Conservation (phyloP, 345 rosid species). For the Mangifera indica region DNA sequence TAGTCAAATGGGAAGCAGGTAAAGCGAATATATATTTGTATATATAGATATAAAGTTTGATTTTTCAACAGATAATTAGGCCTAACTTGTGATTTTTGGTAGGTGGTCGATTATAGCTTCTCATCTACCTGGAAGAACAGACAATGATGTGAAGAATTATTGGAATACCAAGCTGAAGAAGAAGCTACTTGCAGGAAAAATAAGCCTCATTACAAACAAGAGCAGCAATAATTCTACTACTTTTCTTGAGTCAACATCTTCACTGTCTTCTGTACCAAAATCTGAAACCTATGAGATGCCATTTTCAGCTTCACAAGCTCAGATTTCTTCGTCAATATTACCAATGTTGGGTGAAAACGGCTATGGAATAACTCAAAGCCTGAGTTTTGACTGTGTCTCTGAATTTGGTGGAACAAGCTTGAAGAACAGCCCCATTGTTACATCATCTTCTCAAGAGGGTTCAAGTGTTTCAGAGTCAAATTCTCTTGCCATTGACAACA, state of each 20-base stretch:
- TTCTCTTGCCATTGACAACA: constrained; percentile 26
- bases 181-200: constrained; percentile 38
- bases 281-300: constrained; percentile 8
- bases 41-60: neutral
- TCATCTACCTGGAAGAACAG: constrained; percentile 58
- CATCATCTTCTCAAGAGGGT: constrained; percentile 21
- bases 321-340: constrained; percentile 14
- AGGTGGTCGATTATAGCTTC: constrained; percentile 71
- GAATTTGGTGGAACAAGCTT: constrained; percentile 12
- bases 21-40: constrained; percentile 1
- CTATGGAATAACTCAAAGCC: constrained; percentile 18
- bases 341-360: constrained; percentile 18
- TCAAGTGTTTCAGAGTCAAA: constrained; percentile 31
- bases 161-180: constrained; percentile 69
- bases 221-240: neutral
- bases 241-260: neutral
- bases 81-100: constrained; percentile 17
- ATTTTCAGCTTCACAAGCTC: constrained; percentile 20
- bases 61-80: neutral
- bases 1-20: constrained; percentile 62
- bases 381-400: constrained; percentile 16
- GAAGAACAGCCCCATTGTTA: constrained; percentile 12
- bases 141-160: constrained; percentile 60
- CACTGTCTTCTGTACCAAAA: constrained; percentile 18
- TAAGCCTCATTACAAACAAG: constrained; percentile 12